Conservation (phyloP, 441 rosid species). For the Geranium incanum region DNA sequence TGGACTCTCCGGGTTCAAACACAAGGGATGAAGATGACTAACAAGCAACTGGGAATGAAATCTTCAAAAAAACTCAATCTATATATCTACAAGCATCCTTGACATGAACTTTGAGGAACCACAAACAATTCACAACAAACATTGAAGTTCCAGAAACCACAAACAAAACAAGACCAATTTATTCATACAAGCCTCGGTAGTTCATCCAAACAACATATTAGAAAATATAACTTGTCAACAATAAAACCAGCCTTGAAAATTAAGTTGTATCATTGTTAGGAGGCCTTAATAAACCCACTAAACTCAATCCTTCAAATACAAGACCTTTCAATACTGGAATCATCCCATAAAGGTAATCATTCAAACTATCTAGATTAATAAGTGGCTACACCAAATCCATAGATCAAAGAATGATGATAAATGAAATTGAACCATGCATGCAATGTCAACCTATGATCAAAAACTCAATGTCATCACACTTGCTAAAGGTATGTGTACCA, state of each 20-base stretch:
- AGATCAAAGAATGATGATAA: neutral
- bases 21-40: slow-evolving; percentile 4
- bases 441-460: neutral
- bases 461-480: slow-evolving; percentile 10
- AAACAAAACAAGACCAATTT: neutral
- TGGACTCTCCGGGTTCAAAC: slow-evolving; percentile 8
- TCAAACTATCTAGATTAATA: neutral
- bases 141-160: neutral
- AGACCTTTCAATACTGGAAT: neutral
- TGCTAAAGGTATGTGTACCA: neutral
- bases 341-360: neutral
- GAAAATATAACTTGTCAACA: neutral
- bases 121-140: neutral
- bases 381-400: slow-evolving; percentile 2
- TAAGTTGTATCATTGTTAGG: neutral
- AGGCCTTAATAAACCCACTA: slow-evolving; percentile 1
- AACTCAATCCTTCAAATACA: slow-evolving; percentile 4
- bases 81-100: neutral
- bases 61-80: neutral
- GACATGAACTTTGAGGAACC: neutral
- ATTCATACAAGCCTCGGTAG: neutral
- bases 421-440: slow-evolving; percentile 3
- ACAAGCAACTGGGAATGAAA: slow-evolving; percentile 1
- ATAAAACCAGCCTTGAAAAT: neutral
- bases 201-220: neutral